A percentile compares a stretch with the other conserved stretches of the same genome.
These are phyloP conservation scores for Fusarium nodosum DNA, from an alignment of 2,329 filamentous ascomycete genomes.

Conservation along the genomic window DNA sequence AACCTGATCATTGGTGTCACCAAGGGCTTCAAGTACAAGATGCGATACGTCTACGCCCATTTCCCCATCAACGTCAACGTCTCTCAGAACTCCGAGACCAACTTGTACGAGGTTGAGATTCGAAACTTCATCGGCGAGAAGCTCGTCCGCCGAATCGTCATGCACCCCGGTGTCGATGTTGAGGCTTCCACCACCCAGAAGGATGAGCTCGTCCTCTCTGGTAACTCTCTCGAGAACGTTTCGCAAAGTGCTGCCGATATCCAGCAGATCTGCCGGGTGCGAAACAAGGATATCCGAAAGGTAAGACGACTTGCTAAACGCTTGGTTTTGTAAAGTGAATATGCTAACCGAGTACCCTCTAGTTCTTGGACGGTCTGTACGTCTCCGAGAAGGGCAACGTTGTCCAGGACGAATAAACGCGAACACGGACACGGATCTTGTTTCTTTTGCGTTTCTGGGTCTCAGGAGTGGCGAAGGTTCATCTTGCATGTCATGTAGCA, in stretches of 20 bases:
- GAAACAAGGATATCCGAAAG: slow-evolving; percentile 99
- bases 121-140: slow-evolving; percentile 99
- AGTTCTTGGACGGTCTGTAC: slow-evolving; percentile 99
- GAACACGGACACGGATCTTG: slow-evolving; percentile 56
- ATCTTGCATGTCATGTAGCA: slow-evolving; percentile 73
- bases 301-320: slow-evolving; percentile 59
- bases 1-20: slow-evolving; percentile 99
- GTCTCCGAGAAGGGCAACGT: slow-evolving; percentile 99
- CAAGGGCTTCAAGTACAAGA: slow-evolving; percentile 99
- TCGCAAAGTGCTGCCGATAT: slow-evolving; percentile 99
- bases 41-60: slow-evolving; percentile 99
- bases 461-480: slow-evolving; percentile 73
- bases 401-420: slow-evolving; percentile 76
- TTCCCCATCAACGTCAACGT: slow-evolving; percentile 99
- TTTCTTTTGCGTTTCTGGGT: slow-evolving; percentile 72
- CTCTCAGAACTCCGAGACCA: slow-evolving; percentile 94
- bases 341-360: slow-evolving; percentile 47
- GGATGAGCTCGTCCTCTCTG: slow-evolving; percentile 93
- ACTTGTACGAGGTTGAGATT: slow-evolving; percentile 93
- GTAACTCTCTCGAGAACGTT: slow-evolving; percentile 97
- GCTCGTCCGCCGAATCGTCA: slow-evolving; percentile 92
- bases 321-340: background rate
- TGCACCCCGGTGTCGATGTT: slow-evolving; percentile 92
- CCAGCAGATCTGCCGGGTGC: slow-evolving; percentile 99
- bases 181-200: slow-evolving; percentile 92